Base-by-base conservation (phyloP, 2,329 filamentous ascomycete species). In the Penicillium sp. region DNA sequence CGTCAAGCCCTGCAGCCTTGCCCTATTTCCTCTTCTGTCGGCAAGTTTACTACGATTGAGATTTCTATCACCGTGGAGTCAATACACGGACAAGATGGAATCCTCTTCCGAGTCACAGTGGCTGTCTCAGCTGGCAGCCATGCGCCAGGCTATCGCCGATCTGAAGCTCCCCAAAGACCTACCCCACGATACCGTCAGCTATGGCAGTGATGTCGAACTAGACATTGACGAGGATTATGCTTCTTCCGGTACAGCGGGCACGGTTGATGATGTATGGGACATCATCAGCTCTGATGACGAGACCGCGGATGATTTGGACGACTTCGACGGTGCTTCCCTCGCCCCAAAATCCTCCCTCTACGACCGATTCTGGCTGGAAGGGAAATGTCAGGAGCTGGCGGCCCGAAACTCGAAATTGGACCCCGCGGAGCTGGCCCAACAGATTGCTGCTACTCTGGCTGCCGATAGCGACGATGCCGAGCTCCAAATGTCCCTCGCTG, bases 401-500 rank as follows among this genome's bases (percentile, higher is more conserved):
- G 68, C 69, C 9, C 76, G 75, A 51, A 85, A 83, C 57, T 81
- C 81, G 42, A 86, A 82, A 0, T 72, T 95, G 18, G 78, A 85
- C 27, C 70, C 83, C 1, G 75, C 79, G 18, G 82, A 86, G n/a
- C 77, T 97, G 32, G 77, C 86, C 52, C 80, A 85, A 45, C 89
- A 96, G 65, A 80, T 97, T 28, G 71, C 82, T 31, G 85, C 87
- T 4, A 76, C 91, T 3, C 69, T 98, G 28, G 78, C 77, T 6
- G 87, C 88, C 4, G 78, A 82, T 56, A 79, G 75, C 59, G 77
- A 80, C 26, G 86, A 95, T 47, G 87, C 95, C 47, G 89, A 95
- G 67, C 74, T 97, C n/a, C 91, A 97, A 66, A 90, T 89, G 63
- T 82, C 85, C 32, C 77, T 98, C 28, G 89, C 87, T 0, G 93